Percentiles rank a stretch among this genome's conserved stretches.
These are phyloP conservation scores for Metahyphopichia silvanorum DNA, from an alignment of 805 yeast species.

Conservation along the genomic window DNA sequence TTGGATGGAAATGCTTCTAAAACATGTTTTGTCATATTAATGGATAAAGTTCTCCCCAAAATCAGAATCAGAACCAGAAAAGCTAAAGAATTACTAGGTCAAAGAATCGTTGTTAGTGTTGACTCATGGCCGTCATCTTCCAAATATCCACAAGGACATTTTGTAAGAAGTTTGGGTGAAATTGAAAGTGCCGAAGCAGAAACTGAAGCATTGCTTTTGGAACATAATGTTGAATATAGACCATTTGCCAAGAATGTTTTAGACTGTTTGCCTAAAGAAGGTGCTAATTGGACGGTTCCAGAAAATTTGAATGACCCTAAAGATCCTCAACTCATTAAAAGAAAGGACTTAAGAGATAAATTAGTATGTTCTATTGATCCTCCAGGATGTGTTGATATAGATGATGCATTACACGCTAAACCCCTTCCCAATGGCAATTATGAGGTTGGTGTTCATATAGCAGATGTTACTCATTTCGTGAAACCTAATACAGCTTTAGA, in stretches of 20 bases:
- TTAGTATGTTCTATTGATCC: slow-evolving; percentile 96
- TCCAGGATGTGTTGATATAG: slow-evolving; percentile 97
- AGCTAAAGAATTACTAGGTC: slow-evolving; percentile 76
- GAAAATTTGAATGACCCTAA: slow-evolving; percentile 46
- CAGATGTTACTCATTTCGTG: slow-evolving; percentile 97
- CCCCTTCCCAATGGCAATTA: slow-evolving; percentile 85
- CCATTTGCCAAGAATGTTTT: slow-evolving; percentile 92
- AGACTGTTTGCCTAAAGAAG: slow-evolving; percentile 90
- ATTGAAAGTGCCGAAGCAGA: slow-evolving; percentile 93
- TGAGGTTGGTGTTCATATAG: slow-evolving; percentile 98
- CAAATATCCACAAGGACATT: slow-evolving; percentile 91
- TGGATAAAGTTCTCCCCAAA: slow-evolving; percentile 88
- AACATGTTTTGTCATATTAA: slow-evolving; percentile 77
- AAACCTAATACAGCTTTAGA: slow-evolving; percentile 90
- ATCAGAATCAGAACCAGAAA: slow-evolving; percentile 85
- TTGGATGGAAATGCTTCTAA: slow-evolving; percentile 67
- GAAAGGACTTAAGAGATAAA: slow-evolving; percentile 85
- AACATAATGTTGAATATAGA: slow-evolving; percentile 94
- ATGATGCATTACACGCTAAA: slow-evolving; percentile 89
- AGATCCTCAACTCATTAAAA: slow-evolving; percentile 53
- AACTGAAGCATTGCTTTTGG: slow-evolving; percentile 88
- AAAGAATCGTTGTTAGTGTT: slow-evolving; percentile 87
- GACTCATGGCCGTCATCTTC: slow-evolving; percentile 90
- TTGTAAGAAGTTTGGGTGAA: slow-evolving; percentile 83
- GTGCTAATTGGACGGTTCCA: slow-evolving; percentile 91